Percentiles rank a stretch among this genome's conserved stretches.
Conservation (phyloP, 2,329 filamentous ascomycete species). For the Penicillium sp. region DNA sequence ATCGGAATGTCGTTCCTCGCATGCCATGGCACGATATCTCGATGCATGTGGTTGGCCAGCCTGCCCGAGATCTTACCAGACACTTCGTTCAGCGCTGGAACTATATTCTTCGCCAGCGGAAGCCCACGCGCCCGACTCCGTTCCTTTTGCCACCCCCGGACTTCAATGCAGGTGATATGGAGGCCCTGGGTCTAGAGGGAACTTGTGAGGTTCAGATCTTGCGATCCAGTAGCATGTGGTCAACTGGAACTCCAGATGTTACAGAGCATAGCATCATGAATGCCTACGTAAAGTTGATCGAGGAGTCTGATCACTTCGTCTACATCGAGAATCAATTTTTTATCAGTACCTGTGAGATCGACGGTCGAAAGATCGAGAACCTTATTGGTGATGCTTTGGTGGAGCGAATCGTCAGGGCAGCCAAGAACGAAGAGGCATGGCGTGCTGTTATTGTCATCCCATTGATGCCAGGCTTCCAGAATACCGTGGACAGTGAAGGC, state of each 20-base stretch:
- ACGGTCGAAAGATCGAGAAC: conserved; percentile 87
- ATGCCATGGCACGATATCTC: conserved; percentile 99
- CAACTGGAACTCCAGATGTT: conserved; percentile 78
- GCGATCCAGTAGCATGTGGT: conserved; percentile 89
- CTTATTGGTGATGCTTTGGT: conserved; percentile 93
- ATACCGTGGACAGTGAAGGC: conserved; percentile 90
- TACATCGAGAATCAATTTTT: conserved; percentile 99
- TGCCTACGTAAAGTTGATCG: conserved; percentile 92
- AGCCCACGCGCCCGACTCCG: conserved; percentile 89
- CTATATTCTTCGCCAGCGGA: conserved; percentile 88
- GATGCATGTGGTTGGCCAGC: conserved; percentile 97
- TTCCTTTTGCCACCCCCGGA: conserved; percentile 93
- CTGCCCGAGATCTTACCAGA: conserved; percentile 87
- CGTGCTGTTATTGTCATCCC: conserved; percentile 88
- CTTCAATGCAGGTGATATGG: conserved; percentile 82
- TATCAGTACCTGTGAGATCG: conserved; percentile 87
- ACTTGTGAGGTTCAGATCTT: conserved; percentile 97
- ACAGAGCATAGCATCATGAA: conserved; percentile 95
- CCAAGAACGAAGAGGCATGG: conserved; percentile 86
- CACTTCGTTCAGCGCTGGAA: conserved; percentile 99
- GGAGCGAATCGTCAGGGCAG: conserved; percentile 83
- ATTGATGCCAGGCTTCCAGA: conserved; percentile 97
- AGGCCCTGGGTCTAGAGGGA: conserved; percentile 84
- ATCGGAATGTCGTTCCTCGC: conserved; percentile 80
- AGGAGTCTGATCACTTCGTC: conserved; percentile 93